Evolutionary conservation across 1,284 basidiomycete genomes (phyloP).

Genomic region (Ustilago vetiveriae): DNA sequence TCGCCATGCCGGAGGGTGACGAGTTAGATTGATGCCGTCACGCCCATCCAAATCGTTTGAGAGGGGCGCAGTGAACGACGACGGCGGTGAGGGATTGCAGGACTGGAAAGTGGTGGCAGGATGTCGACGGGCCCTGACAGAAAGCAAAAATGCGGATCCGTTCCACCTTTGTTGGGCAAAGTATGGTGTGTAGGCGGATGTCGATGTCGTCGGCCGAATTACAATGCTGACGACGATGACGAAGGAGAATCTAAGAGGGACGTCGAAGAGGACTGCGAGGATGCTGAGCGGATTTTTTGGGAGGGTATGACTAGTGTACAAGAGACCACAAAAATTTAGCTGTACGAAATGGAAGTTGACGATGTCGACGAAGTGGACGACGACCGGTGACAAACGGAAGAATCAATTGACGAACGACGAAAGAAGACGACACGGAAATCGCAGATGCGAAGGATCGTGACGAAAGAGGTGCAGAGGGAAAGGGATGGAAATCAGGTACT

Average conservation of each 20-base stretch:
- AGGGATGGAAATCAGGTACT: conserved; percentile 14
- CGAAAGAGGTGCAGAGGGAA: conserved; percentile 2
- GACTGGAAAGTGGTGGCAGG: neutral
- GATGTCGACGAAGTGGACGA: conserved; percentile 9
- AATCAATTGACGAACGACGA: conserved; percentile 7
- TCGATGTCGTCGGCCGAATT: neutral
- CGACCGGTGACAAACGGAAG: neutral
- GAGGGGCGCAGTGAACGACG: conserved; percentile 24
- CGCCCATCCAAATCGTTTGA: conserved; percentile 42
- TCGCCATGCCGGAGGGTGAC: conserved; percentile 50
- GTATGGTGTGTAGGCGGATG: neutral
- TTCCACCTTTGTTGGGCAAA: conserved; percentile 10
- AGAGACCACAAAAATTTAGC: conserved; percentile 22
- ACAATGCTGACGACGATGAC: conserved; percentile 5
- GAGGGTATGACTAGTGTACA: conserved; percentile 43
- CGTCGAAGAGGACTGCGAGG: conserved; percentile 3
- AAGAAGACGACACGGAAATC: neutral
- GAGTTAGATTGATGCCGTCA: conserved; percentile 38
- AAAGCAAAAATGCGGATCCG: conserved; percentile 27
- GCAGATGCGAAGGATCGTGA: conserved; percentile 9
- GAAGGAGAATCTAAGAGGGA: conserved; percentile 4
- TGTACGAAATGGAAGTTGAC: conserved; percentile 13
- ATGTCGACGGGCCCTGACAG: conserved; percentile 14
- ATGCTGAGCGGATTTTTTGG: conserved; percentile 10
- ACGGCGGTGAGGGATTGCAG: too few species aligned